Evolutionary conservation across 73 alveolate genomes (phyloP), one percentile per base, ranked within the genome.

Genomic region (Paramecium tetraurelia): DNA sequence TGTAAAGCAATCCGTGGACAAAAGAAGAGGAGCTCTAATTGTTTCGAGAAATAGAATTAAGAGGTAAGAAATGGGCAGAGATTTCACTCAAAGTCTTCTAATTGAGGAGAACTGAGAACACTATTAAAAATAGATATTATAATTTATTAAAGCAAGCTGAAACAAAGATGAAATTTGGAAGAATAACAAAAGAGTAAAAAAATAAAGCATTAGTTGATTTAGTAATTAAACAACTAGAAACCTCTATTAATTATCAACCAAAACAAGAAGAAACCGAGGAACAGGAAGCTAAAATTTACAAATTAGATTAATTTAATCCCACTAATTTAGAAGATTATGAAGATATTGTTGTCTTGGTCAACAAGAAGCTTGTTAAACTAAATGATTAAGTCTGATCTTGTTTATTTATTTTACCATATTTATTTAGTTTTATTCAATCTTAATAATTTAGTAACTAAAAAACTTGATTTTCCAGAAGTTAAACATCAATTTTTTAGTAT

Each of bases 1-100:
- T 20, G 46, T 5, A 20, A 0, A 80, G 90, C 5, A 2, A 16
- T 16, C 90, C 90, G 10, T 80, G 90, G 90, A 24, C 46, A 31
- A n/a, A 35, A 29, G 75, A 80, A 46, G 90, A 80, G 22, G 90
- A 80, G 48, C 57, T 80, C 0, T 18, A 20, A 44, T 24, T 80
- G 12, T 80, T 80, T 48, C n/a, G 31, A 46, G 90, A 80, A 43
- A 63, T 80, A 8, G 33, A 21, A 44, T 22, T 2, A 2, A 80
- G 75, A 35, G 90, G 90, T 3, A 80, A 80, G 29, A 40, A 46
- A 80, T 80, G 90, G 90, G 75, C 90, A 5, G 90, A 80, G 46
- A 80, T 80, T 22, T 41, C 76, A 16, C 31, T 44, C 0, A 16
- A 80, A 43, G 75, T 80, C 1, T 80, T 80, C 24, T 2, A 80